Evolutionary conservation across 1,284 basidiomycete genomes (phyloP).

Genomic region (Trametes hirsuta): DNA sequence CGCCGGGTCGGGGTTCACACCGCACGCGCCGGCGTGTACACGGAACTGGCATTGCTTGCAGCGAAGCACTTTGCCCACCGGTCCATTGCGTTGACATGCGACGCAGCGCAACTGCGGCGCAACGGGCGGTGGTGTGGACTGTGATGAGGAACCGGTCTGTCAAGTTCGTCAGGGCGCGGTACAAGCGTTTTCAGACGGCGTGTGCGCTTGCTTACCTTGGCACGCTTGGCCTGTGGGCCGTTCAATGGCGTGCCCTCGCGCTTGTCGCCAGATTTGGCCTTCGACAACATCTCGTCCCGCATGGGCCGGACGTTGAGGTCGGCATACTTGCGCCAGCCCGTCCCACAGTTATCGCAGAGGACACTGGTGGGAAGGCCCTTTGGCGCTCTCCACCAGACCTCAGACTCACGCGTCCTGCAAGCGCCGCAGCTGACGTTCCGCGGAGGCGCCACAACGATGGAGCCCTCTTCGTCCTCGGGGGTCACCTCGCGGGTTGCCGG

Average conservation of each 20-base stretch:
- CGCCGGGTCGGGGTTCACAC: slow-evolving; percentile 65
- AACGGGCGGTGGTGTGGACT: slow-evolving; percentile 56
- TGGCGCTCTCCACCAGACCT: slow-evolving; percentile 86
- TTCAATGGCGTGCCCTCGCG: slow-evolving; percentile 78
- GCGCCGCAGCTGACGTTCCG: slow-evolving; percentile 71
- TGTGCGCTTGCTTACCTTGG: slow-evolving; percentile 55
- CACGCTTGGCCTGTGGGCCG: slow-evolving; percentile 63
- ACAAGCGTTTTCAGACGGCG: neutral
- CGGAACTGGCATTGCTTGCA: slow-evolving; percentile 81
- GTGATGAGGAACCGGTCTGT: slow-evolving; percentile 51
- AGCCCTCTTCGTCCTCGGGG: slow-evolving; percentile 73
- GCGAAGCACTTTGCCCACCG: slow-evolving; percentile 74
- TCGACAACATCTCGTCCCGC: slow-evolving; percentile 62
- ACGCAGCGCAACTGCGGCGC: slow-evolving; percentile 72
- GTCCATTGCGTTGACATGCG: slow-evolving; percentile 76
- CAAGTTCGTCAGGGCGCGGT: neutral
- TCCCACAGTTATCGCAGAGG: slow-evolving; percentile 82
- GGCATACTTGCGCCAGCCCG: slow-evolving; percentile 87
- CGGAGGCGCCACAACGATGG: slow-evolving; percentile 60
- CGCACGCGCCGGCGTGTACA: slow-evolving; percentile 72
- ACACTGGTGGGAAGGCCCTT: slow-evolving; percentile 72
- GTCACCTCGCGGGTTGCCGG: slow-evolving; percentile 25
- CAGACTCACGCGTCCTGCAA: slow-evolving; percentile 76
- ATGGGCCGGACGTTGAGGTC: slow-evolving; percentile 76
- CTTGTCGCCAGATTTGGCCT: slow-evolving; percentile 63